phyloP scores from a whole-genome alignment of 352 stramenopile genomes.

The Globisporangium okanoganense region DNA sequence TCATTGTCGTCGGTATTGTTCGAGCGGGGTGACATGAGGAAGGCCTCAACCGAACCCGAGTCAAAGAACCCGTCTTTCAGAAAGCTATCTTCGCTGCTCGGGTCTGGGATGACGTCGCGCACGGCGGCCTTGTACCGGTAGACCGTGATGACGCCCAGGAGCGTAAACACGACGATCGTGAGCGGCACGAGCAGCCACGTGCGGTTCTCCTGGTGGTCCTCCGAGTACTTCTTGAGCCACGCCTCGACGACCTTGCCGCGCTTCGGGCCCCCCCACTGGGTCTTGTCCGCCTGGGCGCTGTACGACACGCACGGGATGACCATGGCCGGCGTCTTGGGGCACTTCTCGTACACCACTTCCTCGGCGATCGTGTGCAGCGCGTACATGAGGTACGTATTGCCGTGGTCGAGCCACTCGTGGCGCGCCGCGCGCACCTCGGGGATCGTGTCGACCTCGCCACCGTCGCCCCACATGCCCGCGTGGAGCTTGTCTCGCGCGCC shows the following conservation, averaged over 20 bases:
- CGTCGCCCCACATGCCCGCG: constrained; percentile 53
- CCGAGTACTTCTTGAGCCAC: constrained; percentile 54
- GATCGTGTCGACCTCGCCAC: constrained; percentile 41
- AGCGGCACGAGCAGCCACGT: constrained; percentile 59
- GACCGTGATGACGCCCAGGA: constrained; percentile 37
- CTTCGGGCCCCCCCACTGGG: constrained; percentile 35
- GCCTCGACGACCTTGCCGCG: constrained; percentile 31
- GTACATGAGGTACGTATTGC: constrained; percentile 42
- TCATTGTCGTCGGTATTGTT: not conserved
- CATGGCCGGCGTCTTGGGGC: constrained; percentile 40
- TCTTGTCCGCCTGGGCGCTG: constrained; percentile 22
- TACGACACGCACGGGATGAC: constrained; percentile 61
- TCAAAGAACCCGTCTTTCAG: constrained; percentile 38
- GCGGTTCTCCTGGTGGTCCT: constrained; percentile 43
- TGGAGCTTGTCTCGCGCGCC: constrained; percentile 28
- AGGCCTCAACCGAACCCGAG: constrained; percentile 41
- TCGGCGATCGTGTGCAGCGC: constrained; percentile 42
- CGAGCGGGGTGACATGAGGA: constrained; percentile 23
- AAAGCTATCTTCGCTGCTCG: constrained; percentile 30
- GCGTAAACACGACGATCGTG: constrained; percentile 46
- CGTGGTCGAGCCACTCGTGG: constrained; percentile 38
- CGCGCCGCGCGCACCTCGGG: constrained; percentile 48
- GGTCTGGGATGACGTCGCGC: constrained; percentile 24
- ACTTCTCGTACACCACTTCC: constrained; percentile 47
- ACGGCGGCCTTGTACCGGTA: constrained; percentile 48